Conservation (phyloP, 1,284 basidiomycete genomes). For the Cryptococcus hybrid region DNA sequence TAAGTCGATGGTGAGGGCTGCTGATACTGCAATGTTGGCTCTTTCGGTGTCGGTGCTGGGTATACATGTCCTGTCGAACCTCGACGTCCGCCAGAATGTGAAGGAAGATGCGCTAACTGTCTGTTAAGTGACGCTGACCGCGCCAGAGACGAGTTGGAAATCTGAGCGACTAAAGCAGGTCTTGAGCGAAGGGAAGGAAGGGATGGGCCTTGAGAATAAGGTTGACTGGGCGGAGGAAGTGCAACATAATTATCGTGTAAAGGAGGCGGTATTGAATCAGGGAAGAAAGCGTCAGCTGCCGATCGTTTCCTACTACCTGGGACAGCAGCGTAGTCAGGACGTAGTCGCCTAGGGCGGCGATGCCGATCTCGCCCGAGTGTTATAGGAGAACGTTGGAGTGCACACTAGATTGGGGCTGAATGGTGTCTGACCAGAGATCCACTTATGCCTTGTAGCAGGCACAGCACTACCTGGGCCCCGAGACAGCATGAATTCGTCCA, state of each 20-base stretch:
- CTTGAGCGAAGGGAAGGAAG: neutral
- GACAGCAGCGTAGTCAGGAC: slow-evolving; percentile 10
- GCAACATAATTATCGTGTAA: neutral
- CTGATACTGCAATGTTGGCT: neutral
- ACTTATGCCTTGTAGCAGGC: neutral
- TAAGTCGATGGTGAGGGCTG: neutral
- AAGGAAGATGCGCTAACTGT: slow-evolving; percentile 31
- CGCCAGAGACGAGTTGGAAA: slow-evolving; percentile 12
- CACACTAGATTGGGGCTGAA: neutral
- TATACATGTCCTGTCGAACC: slow-evolving; percentile 31
- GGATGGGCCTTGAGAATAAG: neutral
- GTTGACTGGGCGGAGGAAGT: slow-evolving; percentile 1
- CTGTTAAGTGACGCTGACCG: slow-evolving; percentile 38
- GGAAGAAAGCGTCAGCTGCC: slow-evolving; percentile 64
- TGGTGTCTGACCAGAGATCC: neutral
- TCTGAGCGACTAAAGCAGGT: neutral
- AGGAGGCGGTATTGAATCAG: neutral
- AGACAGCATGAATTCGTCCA: slow-evolving; percentile 37
- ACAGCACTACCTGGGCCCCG: slow-evolving; percentile 9
- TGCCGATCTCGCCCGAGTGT: slow-evolving; percentile 26
- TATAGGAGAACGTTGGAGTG: neutral
- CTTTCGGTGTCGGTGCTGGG: slow-evolving; percentile 1
- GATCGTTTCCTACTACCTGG: slow-evolving; percentile 22
- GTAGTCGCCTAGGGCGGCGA: slow-evolving; percentile 18
- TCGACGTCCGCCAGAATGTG: slow-evolving; percentile 9